Evolutionary conservation across 2,329 filamentous ascomycete genomes (phyloP), one percentile per base, ranked within the genome.

Genomic region (Phaeophleospora eucalypticola): DNA sequence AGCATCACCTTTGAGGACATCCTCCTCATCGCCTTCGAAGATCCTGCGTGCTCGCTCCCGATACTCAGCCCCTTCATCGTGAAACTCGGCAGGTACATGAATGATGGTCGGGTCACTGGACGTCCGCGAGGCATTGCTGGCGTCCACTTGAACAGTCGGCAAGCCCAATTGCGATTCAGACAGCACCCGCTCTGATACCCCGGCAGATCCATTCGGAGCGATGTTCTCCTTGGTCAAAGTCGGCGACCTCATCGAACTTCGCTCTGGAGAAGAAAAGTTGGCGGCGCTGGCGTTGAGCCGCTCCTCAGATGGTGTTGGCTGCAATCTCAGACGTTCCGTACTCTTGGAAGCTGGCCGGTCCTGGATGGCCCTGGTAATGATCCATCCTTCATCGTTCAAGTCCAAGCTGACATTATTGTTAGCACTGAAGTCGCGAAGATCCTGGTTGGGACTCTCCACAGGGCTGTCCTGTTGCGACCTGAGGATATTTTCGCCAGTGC

Each of bases 11-110:
- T 88, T 89, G 34, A 78, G 77, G 17, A 93, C 83, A 49, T 90
- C 86, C 42, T 88, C 83, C 62, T 95, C 89, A 50, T 84, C 81
- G 33, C 90, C 89, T 46, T 91, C 84, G 64, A 81, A 97, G 34
- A 98, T 89, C 61, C 83, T 84, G 58, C 83, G 79, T 1, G 91
- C 93, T 64, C 86, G 87, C 56, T 86, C 80, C 16, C 79, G 77
- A 58, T 95, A 89, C 47, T 86, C 82, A 32, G 82, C 79, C 1
- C 49, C 53, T 1, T 59, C 56, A 29, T 59, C 58, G 12, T 52
- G 50, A 38, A 59, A 20, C 32, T 49, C 49, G 10, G 57, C 42
- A 15, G 59, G 51, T 7, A 49, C 46, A 17, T 43, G 48, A 10
- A 50, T 47, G 32, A 57, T 52, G 9, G 54, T 53, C 4, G 49